Evolutionary conservation across 805 yeast genomes (phyloP), one percentile per base, ranked within the genome.

Genomic region (Kregervanrija fluxuum): DNA sequence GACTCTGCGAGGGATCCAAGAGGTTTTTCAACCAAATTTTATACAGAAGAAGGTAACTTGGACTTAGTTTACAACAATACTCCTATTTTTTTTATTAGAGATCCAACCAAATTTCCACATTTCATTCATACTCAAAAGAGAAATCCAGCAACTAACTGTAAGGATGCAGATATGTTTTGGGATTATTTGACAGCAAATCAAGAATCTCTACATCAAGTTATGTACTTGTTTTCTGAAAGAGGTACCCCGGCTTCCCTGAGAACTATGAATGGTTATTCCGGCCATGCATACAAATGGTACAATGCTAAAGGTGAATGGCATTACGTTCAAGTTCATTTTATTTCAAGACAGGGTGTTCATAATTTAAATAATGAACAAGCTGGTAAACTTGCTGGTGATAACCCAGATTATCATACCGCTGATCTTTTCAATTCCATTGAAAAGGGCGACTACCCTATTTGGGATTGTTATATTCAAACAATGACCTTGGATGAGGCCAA

Each of bases 51-150:
- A 67, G 93, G 95, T 57, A 82, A 83, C 69, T 73, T 82, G 66
- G 95, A 85, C 67, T 79, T 83, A 69, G 95, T 85, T 22, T 83
- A 81, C 69, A 86, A 85, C 73, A 85, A 86, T 68, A 85, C 93
- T 30, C 95, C 95, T 11, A 75, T 86, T 45, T 86, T 86, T 67
- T 86, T 86, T 69, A 67, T 86, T 51, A 79, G 95, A 69, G 95
- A 87, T 63, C 89, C 91, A 43, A 71, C 81, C 47, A 85, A 87
- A 70, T 87, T 86, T 71, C 93, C 95, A 40, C 86, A 81, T 59
- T 85, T 86, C 60, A 86, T 86, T 60, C 95, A 87, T 67, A 83
- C 95, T 15, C 95, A 87, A 66, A 85, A 86, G 79, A 76, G 95
- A 69, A 75, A 82, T 68, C 93, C 95, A 15, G 77, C 81, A 62